phyloP scores from a whole-genome alignment of 352 stramenopile species.

The Globisporangium canariense region DNA sequence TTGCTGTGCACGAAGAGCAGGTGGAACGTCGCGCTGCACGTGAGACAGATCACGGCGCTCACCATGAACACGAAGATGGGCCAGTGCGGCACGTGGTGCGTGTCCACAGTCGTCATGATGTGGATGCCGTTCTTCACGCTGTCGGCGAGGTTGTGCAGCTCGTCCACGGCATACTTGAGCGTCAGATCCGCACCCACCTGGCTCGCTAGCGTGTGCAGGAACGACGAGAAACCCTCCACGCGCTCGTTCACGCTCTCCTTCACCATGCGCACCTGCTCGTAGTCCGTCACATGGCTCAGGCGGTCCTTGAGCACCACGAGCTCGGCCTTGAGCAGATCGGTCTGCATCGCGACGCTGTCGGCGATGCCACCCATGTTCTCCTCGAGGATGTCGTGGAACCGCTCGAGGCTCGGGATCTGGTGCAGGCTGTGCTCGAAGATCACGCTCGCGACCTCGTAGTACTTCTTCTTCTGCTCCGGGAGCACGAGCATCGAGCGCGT shows the following conservation, averaged over 20 bases:
- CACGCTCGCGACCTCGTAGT: constrained; percentile 77
- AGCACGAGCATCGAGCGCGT: constrained; percentile 23
- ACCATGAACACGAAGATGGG: constrained; percentile 86
- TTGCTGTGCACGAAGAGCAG: constrained; percentile 82
- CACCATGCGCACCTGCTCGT: constrained; percentile 50
- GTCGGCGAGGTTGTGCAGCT: constrained; percentile 68
- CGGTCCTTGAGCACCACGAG: constrained; percentile 52
- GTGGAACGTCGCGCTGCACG: constrained; percentile 80
- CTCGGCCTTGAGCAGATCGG: constrained; percentile 64
- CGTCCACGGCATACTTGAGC: constrained; percentile 73
- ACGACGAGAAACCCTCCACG: constrained; percentile 65
- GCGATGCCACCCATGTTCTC: constrained; percentile 70
- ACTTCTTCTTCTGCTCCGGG: constrained; percentile 25
- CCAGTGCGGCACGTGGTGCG: constrained; percentile 78
- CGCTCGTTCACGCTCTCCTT: constrained; percentile 52
- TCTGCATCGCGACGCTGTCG: constrained; percentile 55
- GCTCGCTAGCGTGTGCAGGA: constrained; percentile 63
- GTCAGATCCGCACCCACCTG: constrained; percentile 73
- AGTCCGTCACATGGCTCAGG: constrained; percentile 45
- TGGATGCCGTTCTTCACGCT: constrained; percentile 79
- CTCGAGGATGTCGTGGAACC: constrained; percentile 73
- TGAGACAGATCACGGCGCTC: constrained; percentile 78
- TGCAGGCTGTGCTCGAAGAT: constrained; percentile 85
- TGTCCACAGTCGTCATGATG: constrained; percentile 61
- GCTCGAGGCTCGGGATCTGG: constrained; percentile 78